These are phyloP conservation scores for Candida tammaniensis DNA, from an alignment of 805 yeast genomes.

Conservation along the genomic window DNA sequence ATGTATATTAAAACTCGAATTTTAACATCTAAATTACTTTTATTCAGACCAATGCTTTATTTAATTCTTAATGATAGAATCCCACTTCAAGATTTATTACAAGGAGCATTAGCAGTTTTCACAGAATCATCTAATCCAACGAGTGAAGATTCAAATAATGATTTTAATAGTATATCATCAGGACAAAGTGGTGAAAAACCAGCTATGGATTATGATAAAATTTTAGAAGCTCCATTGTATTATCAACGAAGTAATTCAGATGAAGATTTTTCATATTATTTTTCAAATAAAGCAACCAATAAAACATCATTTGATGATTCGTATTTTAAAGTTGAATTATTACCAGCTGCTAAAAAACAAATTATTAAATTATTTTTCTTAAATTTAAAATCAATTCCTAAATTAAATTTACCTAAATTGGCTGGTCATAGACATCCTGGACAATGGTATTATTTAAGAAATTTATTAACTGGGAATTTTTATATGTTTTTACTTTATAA, in stretches of 20 bases:
- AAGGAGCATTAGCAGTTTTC: slow-evolving; percentile 22
- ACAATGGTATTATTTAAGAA: slow-evolving; percentile 37
- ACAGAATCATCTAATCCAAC: slow-evolving; percentile 3
- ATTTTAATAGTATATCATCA: slow-evolving; percentile 7
- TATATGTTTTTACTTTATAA: slow-evolving; percentile 27
- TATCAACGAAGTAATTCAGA: slow-evolving; percentile 27
- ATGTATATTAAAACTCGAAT: slow-evolving; percentile 39
- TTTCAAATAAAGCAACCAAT: slow-evolving; percentile 15
- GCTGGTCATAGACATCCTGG: slow-evolving; percentile 41
- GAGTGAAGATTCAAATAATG: not conserved
- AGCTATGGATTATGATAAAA: slow-evolving; percentile 12
- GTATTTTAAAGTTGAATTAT: slow-evolving; percentile 7
- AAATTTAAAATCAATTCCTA: slow-evolving; percentile 28
- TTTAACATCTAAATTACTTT: slow-evolving; percentile 27
- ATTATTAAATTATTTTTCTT: slow-evolving; percentile 27
- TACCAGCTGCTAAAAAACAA: slow-evolving; percentile 22
- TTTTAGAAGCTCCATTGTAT: slow-evolving; percentile 23
- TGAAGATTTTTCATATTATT: slow-evolving; percentile 29
- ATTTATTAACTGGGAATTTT: slow-evolving; percentile 28
- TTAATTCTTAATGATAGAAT: slow-evolving; percentile 29
- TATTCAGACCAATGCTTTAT: slow-evolving; percentile 35
- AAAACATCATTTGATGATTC: slow-evolving; percentile 18
- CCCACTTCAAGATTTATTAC: slow-evolving; percentile 22
- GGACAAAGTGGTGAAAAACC: not conserved
- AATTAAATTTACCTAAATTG: slow-evolving; percentile 32